phyloP scores from a whole-genome alignment of 176 grass and related monocot genomes.

The Phoenix roebelenii region DNA sequence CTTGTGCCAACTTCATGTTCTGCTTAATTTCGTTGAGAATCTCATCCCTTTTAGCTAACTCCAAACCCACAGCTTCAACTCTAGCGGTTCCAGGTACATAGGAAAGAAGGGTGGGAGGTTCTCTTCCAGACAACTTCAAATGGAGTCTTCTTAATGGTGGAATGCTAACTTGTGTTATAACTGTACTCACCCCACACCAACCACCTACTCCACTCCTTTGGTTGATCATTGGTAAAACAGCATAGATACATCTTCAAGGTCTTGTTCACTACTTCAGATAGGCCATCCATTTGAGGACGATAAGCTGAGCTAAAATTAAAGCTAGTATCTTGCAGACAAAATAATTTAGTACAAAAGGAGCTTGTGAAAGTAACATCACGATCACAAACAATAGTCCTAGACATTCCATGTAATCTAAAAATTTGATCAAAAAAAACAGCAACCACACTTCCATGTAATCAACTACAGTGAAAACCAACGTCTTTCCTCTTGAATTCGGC shows the following conservation, averaged over 20 bases:
- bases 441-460: not conserved
- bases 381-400: not conserved
- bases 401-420: not conserved
- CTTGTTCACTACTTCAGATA: not conserved
- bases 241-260: not conserved
- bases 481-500: not conserved
- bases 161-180: conserved; percentile 3
- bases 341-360: not conserved
- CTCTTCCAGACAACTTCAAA: not conserved
- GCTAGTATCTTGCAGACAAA: not conserved
- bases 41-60: not conserved
- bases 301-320: not conserved
- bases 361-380: not conserved
- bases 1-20: not conserved
- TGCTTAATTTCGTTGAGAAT: not conserved
- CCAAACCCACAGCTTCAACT: not conserved
- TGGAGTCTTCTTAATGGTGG: not conserved
- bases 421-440: not conserved
- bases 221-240: not conserved
- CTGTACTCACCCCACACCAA: not conserved
- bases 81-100: not conserved
- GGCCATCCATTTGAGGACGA: not conserved
- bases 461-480: not conserved
- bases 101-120: not conserved
- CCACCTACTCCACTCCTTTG: not conserved